Base-by-base conservation (phyloP, 116 monocot species). In the Posidonia oceanica region DNA sequence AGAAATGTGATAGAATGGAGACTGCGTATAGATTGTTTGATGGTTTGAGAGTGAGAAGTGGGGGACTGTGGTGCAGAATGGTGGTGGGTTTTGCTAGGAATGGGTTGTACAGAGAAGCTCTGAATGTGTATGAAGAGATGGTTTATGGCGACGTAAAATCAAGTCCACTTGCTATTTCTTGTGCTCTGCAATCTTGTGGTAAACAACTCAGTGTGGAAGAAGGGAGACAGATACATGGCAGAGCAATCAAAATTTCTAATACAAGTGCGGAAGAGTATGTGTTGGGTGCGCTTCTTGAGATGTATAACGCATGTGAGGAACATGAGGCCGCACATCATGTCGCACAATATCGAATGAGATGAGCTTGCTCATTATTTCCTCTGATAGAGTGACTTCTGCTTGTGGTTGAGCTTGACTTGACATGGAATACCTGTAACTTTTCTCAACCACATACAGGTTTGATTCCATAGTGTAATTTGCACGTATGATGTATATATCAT, bases 131-230 rank as follows among this genome's bases (percentile, higher is more conserved):
- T 59, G 61, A 29, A 2, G 42, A 37, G 42, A 78, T 83, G 78
- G 71, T 54, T 39, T 20, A 59, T 23, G 64, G 66, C 7, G 73
- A 72, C 23, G 69, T 84, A 5, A 54, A 72, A 54, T 77, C 80
- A 2, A 71, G 74, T 16, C 65, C 65, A 2, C 61, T 78, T 7
- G 82, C 68, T 3, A 69, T 73, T 52, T 75, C 78, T 0, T 85
- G 80, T 3, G 85, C 76, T 5, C 82, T 88, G 16, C 68, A 72
- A 22, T 82, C 88, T 10, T 88, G 88, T 57, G 76, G 73, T 10
- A 73, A 71, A 18, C n/a, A 52, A 5, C 70, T 70, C 3, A 36
- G 73, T 22, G 38, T 77, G 7, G 70, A 77, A 40, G 77, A 77
- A 77, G 82, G 77, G 62, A 72, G 13, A 62, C 72, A 72, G 48